phyloP scores from a whole-genome alignment of 2,329 filamentous ascomycete genomes.

The Aspergillus vadensis region DNA sequence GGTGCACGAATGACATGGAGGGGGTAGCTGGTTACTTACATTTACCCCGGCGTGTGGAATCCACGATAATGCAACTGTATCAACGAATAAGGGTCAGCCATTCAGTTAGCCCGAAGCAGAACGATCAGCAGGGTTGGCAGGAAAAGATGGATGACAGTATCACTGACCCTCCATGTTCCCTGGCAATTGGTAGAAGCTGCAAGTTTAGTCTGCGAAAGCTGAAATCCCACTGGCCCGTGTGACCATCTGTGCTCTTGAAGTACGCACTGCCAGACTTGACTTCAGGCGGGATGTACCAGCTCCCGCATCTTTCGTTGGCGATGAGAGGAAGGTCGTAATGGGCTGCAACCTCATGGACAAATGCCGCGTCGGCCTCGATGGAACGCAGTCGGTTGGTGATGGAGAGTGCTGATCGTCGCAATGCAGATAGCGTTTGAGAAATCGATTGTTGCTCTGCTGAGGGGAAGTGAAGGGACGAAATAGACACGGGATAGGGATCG shows the following conservation, averaged over 20 bases:
- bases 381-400: conserved; percentile 80
- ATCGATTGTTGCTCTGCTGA: conserved; percentile 61
- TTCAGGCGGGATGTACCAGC: conserved; percentile 80
- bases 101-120: conserved; percentile 14
- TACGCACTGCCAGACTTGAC: conserved; percentile 75
- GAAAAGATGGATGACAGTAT: conserved; percentile 25
- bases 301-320: conserved; percentile 92
- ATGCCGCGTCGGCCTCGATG: conserved; percentile 73
- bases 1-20: conserved; percentile 11
- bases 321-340: conserved; percentile 67
- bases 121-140: conserved; percentile 3
- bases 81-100: conserved; percentile 13
- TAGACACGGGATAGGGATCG: conserved; percentile 35
- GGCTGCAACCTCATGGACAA: conserved; percentile 63
- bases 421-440: conserved; percentile 67
- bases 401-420: conserved; percentile 75
- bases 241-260: conserved; percentile 98
- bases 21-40: conserved; percentile 49
- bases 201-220: conserved; percentile 82
- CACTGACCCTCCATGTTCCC: conserved; percentile 64
- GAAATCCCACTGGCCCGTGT: conserved; percentile 87
- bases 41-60: conserved; percentile 91
- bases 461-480: conserved; percentile 56
- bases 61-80: conserved; percentile 70
- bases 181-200: conserved; percentile 72